Percentiles rank a stretch among this genome's conserved stretches.
phyloP scores from a whole-genome alignment of 495 filamentous ascomycete species.

The Hypomontagnella submonticulosa region DNA sequence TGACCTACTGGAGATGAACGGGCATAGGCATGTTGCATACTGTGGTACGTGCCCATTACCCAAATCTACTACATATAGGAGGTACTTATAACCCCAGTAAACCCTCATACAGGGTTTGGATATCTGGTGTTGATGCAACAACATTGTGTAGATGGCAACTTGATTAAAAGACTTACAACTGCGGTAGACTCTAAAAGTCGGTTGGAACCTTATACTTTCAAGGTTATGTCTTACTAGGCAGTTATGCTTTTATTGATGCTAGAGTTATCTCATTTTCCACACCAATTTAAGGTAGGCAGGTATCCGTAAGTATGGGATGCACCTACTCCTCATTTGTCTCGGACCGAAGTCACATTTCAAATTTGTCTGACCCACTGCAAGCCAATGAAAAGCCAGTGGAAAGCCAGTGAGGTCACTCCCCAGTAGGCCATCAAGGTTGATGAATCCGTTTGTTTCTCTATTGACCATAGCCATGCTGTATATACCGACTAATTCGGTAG shows the following conservation, averaged over 20 bases:
- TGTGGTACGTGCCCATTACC: constrained; percentile 9
- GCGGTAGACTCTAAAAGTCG: too few species aligned
- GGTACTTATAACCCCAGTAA: too few species aligned
- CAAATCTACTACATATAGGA: too few species aligned
- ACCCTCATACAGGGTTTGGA: too few species aligned
- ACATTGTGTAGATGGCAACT: too few species aligned
- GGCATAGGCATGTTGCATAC: not conserved
- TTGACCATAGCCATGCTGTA: constrained; percentile 20
- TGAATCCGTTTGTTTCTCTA: constrained; percentile 10
- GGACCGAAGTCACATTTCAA: constrained; percentile 16
- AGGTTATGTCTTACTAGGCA: not conserved
- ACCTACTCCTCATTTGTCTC: constrained; percentile 3
- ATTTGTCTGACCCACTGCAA: constrained; percentile 5
- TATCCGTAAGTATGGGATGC: too few species aligned
- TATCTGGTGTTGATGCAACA: too few species aligned
- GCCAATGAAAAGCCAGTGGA: too few species aligned
- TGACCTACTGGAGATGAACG: not conserved
- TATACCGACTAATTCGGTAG: constrained; percentile 19
- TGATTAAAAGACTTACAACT: too few species aligned
- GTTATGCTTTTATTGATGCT: too few species aligned
- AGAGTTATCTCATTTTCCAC: too few species aligned
- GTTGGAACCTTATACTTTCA: constrained; percentile 6
- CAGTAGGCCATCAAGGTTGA: not conserved
- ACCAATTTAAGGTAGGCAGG: too few species aligned
- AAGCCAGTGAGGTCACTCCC: not conserved